Evolutionary conservation across 805 yeast species (phyloP), one percentile per base, ranked within the genome.

Genomic region (Kregervanrija fluxuum): DNA sequence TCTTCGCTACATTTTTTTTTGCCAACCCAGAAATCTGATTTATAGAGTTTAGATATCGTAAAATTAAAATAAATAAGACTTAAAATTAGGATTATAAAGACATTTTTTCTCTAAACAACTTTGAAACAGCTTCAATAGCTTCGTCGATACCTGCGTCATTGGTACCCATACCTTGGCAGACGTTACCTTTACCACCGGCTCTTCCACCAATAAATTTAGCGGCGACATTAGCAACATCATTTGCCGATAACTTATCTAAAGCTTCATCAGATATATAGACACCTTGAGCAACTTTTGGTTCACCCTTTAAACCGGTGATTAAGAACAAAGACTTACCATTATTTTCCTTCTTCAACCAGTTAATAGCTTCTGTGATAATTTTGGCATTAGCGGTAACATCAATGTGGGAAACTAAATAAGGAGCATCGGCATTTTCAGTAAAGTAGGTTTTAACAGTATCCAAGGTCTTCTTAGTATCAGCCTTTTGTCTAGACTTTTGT

Each of bases 151-250:
- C 86, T 32, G 68, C 73, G 33, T 81, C 74, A 50, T 87, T 84
- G 55, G 82, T 87, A 56, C 99, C 99, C 81, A 88, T 85, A 67
- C 99, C 99, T 71, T 93, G 99, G 55, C 88, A 87, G 44, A 90
- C 81, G 53, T 88, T 86, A 51, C 96, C 98, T 69, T 88, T 93
- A 66, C 99, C 99, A 69, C 99, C 99, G 47, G 96, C 95, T 66
- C 85, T 88, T 66, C 99, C 99, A 53, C 99, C 99, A 55, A 93
- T 79, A 56, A 73, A 70, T 33, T 70, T 67, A 38, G 90, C 71
- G 37, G 85, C 98, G 45, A 75, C 68, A 43, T 73, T 66, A 31
- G 95, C 95, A 54, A 89, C 74, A 30, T 78, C 89, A 46, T 82
- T 74, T 43, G 95, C 90, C 51, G 82, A 75, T 15, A 88, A 72